Percentiles rank a stretch among this genome's conserved stretches.
Evolutionary conservation across 2,329 filamentous ascomycete genomes (phyloP).

Genomic region (Fusarium beomiforme): DNA sequence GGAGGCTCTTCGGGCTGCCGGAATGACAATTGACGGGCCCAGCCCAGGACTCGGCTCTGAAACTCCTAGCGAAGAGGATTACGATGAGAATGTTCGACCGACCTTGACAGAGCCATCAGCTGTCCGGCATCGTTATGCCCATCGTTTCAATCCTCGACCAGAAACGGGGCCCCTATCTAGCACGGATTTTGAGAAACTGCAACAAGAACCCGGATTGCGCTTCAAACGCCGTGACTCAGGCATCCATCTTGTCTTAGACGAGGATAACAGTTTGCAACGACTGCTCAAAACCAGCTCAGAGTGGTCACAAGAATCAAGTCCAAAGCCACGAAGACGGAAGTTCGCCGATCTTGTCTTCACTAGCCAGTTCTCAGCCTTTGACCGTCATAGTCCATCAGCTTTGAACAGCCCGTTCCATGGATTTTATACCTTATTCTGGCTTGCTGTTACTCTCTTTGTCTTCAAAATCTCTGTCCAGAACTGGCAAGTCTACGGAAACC

Average conservation of each 20-base stretch:
- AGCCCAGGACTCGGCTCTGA: conserved; percentile 48
- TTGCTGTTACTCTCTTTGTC: conserved; percentile 73
- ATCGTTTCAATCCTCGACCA: neutral
- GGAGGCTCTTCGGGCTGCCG: conserved; percentile 42
- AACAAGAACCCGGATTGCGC: conserved; percentile 1
- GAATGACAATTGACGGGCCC: conserved; percentile 34
- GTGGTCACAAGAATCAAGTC: conserved; percentile 33
- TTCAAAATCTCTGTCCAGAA: conserved; percentile 74
- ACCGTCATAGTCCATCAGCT: conserved; percentile 73
- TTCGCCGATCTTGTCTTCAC: conserved; percentile 72
- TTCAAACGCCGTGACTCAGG: conserved; percentile 40
- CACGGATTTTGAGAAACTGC: conserved; percentile 5
- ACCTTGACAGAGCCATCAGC: conserved; percentile 32
- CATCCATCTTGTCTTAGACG: conserved; percentile 43
- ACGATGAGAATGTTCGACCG: conserved; percentile 52
- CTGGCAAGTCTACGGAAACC: conserved; percentile 73
- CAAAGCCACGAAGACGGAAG: conserved; percentile 35
- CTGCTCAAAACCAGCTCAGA: conserved; percentile 41
- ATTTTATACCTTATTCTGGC: conserved; percentile 84
- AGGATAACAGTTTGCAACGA: conserved; percentile 45
- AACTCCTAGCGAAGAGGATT: conserved; percentile 58
- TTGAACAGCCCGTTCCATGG: conserved; percentile 78
- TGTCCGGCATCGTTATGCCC: conserved; percentile 30
- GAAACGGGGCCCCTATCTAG: conserved; percentile 18
- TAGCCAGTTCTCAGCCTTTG: conserved; percentile 77